These are phyloP conservation scores for Vanderwaltozyma tropicalis DNA, from an alignment of 805 yeast species.

Conservation along the genomic window DNA sequence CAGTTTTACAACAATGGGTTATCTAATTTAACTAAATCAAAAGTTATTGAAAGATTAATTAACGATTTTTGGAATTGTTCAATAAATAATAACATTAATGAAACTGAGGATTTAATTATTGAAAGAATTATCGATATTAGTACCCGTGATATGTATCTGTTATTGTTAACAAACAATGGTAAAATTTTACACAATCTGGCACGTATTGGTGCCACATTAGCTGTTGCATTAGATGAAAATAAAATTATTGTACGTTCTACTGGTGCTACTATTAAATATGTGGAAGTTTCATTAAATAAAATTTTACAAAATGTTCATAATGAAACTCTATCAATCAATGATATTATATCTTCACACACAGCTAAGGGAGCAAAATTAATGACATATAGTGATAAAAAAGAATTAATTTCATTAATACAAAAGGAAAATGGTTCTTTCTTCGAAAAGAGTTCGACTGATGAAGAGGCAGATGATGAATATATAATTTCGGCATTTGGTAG, in stretches of 20 bases:
- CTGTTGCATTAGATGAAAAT: slow-evolving; percentile 21
- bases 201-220: slow-evolving; percentile 22
- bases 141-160: slow-evolving; percentile 18
- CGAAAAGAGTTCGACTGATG: slow-evolving; percentile 5
- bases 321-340: slow-evolving; percentile 8
- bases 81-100: slow-evolving; percentile 9
- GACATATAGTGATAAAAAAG: slow-evolving; percentile 3
- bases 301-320: slow-evolving; percentile 20
- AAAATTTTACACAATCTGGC: slow-evolving; percentile 25
- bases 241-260: slow-evolving; percentile 19
- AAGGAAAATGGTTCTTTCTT: slow-evolving; percentile 16
- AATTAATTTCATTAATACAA: slow-evolving; percentile 14
- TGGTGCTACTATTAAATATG: slow-evolving; percentile 17
- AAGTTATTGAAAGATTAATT: slow-evolving; percentile 9
- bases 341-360: slow-evolving; percentile 9
- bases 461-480: slow-evolving; percentile 2
- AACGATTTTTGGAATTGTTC: slow-evolving; percentile 15
- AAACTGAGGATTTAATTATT: slow-evolving; percentile 14
- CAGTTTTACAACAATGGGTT: slow-evolving; percentile 6
- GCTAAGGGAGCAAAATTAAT: slow-evolving; percentile 4
- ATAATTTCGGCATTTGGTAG: slow-evolving; percentile 22
- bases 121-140: slow-evolving; percentile 17
- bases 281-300: slow-evolving; percentile 22
- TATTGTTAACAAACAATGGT: slow-evolving; percentile 25
- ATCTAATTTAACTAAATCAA: slow-evolving; percentile 7